These are phyloP conservation scores for Solanum chilense DNA, from an alignment of 257 asterid species.

Conservation along the genomic window DNA sequence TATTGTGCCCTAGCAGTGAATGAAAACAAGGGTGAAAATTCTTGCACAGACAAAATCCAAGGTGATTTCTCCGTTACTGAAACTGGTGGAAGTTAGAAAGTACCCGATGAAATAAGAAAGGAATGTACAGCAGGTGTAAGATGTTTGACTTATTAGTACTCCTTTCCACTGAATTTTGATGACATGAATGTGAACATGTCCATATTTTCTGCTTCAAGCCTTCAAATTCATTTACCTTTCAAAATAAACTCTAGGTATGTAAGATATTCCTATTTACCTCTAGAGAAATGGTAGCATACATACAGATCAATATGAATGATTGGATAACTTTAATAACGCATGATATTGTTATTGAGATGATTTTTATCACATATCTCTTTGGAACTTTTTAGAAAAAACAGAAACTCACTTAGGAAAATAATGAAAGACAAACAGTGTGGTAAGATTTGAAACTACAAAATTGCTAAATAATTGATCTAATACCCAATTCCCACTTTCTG, in stretches of 20 bases:
- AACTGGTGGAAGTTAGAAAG: too few relatives aligned
- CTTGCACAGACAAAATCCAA: too few relatives aligned
- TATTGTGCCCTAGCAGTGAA: too few relatives aligned
- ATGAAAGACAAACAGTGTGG: background rate
- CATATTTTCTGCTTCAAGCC: background rate
- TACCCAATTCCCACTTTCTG: too few relatives aligned
- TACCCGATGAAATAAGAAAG: too few relatives aligned
- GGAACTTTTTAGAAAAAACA: background rate
- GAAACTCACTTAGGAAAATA: background rate
- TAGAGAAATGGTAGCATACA: background rate
- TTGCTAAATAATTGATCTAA: background rate
- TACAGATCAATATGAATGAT: background rate
- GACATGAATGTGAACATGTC: background rate
- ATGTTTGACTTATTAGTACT: too few relatives aligned
- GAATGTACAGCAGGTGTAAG: too few relatives aligned
- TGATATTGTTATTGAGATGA: background rate
- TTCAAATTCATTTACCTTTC: background rate
- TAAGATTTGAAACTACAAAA: background rate
- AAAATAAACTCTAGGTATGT: background rate
- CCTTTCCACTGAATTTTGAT: background rate
- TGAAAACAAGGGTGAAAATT: too few relatives aligned
- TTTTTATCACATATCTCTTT: background rate
- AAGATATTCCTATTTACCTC: background rate
- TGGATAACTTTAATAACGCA: background rate
- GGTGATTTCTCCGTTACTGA: too few relatives aligned